Base-by-base conservation (phyloP, 2,329 filamentous ascomycete species). In the Elsinoe fawcettii region DNA sequence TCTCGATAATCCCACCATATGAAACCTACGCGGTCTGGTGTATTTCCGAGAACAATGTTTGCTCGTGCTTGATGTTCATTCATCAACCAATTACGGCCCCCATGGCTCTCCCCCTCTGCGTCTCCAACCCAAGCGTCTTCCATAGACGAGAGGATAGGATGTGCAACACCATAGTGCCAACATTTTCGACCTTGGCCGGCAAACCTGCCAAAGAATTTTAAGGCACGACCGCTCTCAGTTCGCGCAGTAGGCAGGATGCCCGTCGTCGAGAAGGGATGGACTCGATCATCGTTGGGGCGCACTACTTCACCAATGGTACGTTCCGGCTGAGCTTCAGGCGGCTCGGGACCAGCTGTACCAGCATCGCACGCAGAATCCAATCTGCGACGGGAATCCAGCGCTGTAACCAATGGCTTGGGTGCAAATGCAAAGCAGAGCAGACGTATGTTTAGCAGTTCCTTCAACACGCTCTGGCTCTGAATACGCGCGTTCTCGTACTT, bases 1-100 rank as follows among this genome's bases (percentile, higher is more conserved):
- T 75, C 74, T 16, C 73, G 67, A 7, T 69, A 64, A 56, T 75
- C 73, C 39, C 76, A 74, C 69, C 71, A 73, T 11, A 71, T 64
- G 0, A 75, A 62, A 0, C 71, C 70, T 5, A 59, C 12, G 4
- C 51, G 51, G 14, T 39, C 56, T 3, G 25, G 55, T 6, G 37
- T 47, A 5, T 70, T 65, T 1, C 71, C 73, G 0, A 72, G 58
- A 0, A 74, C 72, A 1, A 73, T 65, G 20, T 66, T 65, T 5
- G 65, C 65, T 3, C 70, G 64, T 6, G 66, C 71, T 55, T 69
- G 64, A 22, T 60, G 25, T 36, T 64, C 61, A 49, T 71, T 59
- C 3, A 59, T 59, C 3, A 75, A 67, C 73, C 73, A 75, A 49
- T 74, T 65, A 2, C 73, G 65, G 7, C 16, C 18, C 32, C 51